Evolutionary conservation across 176 grass and related monocot species (phyloP), one percentile per base, ranked within the genome.

Genomic region (Thalia dealbata): DNA sequence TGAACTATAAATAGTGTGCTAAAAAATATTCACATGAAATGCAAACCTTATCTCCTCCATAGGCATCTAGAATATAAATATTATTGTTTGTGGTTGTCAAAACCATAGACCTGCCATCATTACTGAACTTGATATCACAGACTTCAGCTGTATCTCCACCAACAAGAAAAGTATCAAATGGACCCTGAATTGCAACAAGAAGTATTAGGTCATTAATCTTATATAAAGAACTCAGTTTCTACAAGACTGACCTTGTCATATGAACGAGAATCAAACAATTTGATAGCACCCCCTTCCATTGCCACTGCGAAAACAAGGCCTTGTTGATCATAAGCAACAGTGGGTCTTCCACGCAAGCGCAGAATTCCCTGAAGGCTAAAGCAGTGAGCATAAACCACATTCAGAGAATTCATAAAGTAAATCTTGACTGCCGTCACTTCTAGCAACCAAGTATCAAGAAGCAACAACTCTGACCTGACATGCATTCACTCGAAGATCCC

Each of bases 271-370:
- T 99, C 95, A 61, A 99, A 99, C 29, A 99, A 81, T 80, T 99
- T 99, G 72, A 99, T 93, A 77, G 95, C 90, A 1, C 95, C 95
- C 61, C 95, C 95, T 80, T 99, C 95, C 90, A 99, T 93, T 67
- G 95, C 83, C 70, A 99, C 83, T 0, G 90, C 95, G 84, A 99
- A 99, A 83, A 93, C 90, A 88, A 99, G 90, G 67, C 90, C 95
- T 85, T 99, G 90, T 75, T 99, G 95, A 84, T 93, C 95, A 91
- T 91, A 99, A 71, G 95, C 95, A 85, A 99, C 95, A 80, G 95
- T 90, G 64, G 95, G 95, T 78, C 87, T 93, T 44, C 90, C 90
- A 70, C 95, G 90, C 52, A 99, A 79, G 14, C 59, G 79, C 51
- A 93, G 71, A 81, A 99, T 93, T 27, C 95, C 90, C 95, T 99